Conservation (phyloP, 176 grass and related monocot genomes). For the Aechmea fasciata region DNA sequence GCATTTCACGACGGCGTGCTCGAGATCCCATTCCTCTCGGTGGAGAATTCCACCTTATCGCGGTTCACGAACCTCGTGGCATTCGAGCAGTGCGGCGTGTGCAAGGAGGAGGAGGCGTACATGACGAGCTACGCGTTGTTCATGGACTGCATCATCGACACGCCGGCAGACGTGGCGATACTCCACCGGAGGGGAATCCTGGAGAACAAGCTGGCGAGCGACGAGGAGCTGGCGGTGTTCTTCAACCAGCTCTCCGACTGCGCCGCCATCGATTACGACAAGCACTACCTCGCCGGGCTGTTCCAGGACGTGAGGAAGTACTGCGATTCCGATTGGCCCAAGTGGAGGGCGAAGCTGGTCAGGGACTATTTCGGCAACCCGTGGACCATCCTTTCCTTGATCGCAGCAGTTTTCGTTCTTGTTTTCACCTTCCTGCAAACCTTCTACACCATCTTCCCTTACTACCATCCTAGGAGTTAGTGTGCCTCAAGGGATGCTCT, state of each 20-base stretch:
- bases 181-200: slow-evolving; percentile 17
- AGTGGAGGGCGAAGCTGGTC: slow-evolving; percentile 13
- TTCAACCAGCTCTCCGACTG: background rate
- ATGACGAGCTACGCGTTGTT: slow-evolving; percentile 20
- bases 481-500: too few species aligned
- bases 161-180: slow-evolving; percentile 12
- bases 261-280: background rate
- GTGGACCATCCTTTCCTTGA: slow-evolving; percentile 11
- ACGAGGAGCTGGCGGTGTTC: too few species aligned
- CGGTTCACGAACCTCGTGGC: too few species aligned
- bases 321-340: slow-evolving; percentile 17
- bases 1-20: too few species aligned
- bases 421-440: too few species aligned
- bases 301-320: slow-evolving; percentile 16
- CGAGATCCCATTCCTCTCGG: too few species aligned
- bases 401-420: too few species aligned
- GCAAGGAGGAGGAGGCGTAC: too few species aligned
- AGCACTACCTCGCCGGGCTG: slow-evolving; percentile 6
- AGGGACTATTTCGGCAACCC: slow-evolving; percentile 22
- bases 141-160: slow-evolving; percentile 30
- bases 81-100: too few species aligned
- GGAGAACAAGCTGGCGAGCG: slow-evolving; percentile 16
- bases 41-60: too few species aligned
- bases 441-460: background rate
- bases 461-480: too few species aligned